phyloP scores from a whole-genome alignment of 2,329 filamentous ascomycete species.

The Diaporthe capsici region DNA sequence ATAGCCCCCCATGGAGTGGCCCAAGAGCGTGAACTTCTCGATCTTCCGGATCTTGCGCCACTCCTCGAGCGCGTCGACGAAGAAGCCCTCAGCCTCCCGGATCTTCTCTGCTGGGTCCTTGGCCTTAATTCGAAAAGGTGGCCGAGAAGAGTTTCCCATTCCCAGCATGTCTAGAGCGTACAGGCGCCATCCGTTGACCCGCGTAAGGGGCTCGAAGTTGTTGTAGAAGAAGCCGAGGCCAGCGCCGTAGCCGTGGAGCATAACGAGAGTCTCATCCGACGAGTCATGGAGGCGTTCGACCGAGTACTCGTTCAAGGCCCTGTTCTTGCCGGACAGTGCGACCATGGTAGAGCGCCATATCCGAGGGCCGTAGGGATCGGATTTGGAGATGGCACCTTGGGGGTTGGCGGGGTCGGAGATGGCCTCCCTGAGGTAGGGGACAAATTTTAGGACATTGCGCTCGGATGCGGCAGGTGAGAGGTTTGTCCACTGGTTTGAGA shows the following conservation, averaged over 20 bases:
- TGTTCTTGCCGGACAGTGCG: constrained; percentile 84
- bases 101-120: constrained; percentile 89
- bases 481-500: constrained; percentile 78
- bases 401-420: constrained; percentile 65
- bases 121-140: constrained; percentile 85
- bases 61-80: constrained; percentile 95
- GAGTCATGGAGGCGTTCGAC: constrained; percentile 86
- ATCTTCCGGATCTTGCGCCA: constrained; percentile 92
- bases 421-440: constrained; percentile 86
- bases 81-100: constrained; percentile 92
- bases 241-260: constrained; percentile 96
- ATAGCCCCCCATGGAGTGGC: constrained; percentile 92
- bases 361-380: constrained; percentile 87
- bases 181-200: constrained; percentile 85
- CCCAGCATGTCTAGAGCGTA: constrained; percentile 96
- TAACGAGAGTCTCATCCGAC: constrained; percentile 88
- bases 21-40: constrained; percentile 92
- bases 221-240: constrained; percentile 98
- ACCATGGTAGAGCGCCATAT: constrained; percentile 91
- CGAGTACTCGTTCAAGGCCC: constrained; percentile 92
- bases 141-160: constrained; percentile 91
- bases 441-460: constrained; percentile 86
- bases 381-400: constrained; percentile 61
- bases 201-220: constrained; percentile 91
- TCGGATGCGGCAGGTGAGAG: constrained; percentile 88